phyloP scores from a whole-genome alignment of 2,329 filamentous ascomycete genomes.

The Fusarium clavum region DNA sequence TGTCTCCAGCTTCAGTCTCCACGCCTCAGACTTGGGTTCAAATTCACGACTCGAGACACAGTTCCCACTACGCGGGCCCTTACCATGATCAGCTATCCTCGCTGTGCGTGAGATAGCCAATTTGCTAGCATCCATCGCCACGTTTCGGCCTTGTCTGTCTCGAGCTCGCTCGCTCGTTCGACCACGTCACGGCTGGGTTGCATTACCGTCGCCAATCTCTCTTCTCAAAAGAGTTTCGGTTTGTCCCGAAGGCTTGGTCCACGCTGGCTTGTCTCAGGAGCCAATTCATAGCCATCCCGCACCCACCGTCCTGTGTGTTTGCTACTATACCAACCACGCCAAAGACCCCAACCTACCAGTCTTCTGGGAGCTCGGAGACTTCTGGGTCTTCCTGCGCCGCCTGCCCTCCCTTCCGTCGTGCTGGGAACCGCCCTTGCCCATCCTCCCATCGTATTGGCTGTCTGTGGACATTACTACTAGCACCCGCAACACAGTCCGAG shows the following conservation, averaged over 20 bases:
- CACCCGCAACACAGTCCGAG: conserved; percentile 41
- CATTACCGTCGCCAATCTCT: conserved; percentile 37
- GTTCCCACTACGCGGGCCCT: conserved; percentile 8
- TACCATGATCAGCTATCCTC: conserved; percentile 4
- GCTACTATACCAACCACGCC: background rate
- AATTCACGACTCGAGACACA: background rate
- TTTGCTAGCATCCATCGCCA: conserved; percentile 17
- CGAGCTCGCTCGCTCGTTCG: conserved; percentile 5
- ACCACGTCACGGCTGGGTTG: conserved; percentile 45
- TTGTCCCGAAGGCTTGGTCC: conserved; percentile 38
- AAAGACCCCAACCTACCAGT: conserved; percentile 31
- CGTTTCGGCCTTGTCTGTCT: conserved; percentile 7
- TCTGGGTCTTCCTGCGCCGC: conserved; percentile 32
- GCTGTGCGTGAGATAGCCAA: conserved; percentile 28
- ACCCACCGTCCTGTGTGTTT: conserved; percentile 24
- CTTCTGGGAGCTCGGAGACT: conserved; percentile 36
- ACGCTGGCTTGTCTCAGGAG: conserved; percentile 20
- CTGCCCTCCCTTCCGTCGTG: conserved; percentile 44
- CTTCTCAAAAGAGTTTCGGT: conserved; percentile 35
- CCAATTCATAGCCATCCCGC: conserved; percentile 17
- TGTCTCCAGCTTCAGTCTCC: background rate
- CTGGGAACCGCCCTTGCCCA: conserved; percentile 41
- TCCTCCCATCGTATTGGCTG: conserved; percentile 33
- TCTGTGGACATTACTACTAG: conserved; percentile 20
- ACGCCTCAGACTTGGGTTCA: background rate